These are phyloP conservation scores for Cercospora nicotianae DNA, from an alignment of 2,329 filamentous ascomycete species.

Conservation along the genomic window DNA sequence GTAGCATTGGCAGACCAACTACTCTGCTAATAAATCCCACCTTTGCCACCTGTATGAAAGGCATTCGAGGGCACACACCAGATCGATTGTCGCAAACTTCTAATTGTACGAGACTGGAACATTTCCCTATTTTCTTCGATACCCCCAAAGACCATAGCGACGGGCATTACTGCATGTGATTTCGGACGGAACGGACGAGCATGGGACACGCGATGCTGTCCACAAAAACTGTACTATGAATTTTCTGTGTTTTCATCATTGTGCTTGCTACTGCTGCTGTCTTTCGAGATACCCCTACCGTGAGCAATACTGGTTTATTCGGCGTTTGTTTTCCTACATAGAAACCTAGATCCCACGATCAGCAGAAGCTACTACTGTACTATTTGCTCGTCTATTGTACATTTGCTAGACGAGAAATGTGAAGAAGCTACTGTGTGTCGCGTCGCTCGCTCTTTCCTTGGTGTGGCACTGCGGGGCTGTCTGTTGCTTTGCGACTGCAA, in stretches of 20 bases:
- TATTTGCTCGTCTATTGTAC: background rate
- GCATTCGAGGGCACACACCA: background rate
- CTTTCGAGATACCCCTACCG: conserved; percentile 2
- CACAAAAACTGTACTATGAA: background rate
- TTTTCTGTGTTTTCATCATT: background rate
- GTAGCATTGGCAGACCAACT: conserved; percentile 8
- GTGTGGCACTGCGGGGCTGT: background rate
- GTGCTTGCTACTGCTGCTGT: background rate
- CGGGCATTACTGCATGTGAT: conserved; percentile 13
- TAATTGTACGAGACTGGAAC: conserved; percentile 13
- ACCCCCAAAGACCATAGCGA: conserved; percentile 12
- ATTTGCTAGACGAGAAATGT: background rate
- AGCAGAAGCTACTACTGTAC: background rate
- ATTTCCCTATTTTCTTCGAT: conserved; percentile 8
- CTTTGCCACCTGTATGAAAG: background rate
- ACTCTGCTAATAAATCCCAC: background rate
- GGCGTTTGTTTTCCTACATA: background rate
- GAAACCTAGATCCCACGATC: conserved; percentile 1
- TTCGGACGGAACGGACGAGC: conserved; percentile 2
- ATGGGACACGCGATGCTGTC: background rate
- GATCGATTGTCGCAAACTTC: background rate
- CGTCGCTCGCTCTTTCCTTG: background rate
- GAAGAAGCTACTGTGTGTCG: background rate
- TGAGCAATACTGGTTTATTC: background rate
- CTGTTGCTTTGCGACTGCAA: background rate